Percentiles rank a stretch among this genome's conserved stretches.
These are phyloP conservation scores for Stephanodiscus triporus DNA, from an alignment of 108 stramenopile species.

Conservation along the genomic window DNA sequence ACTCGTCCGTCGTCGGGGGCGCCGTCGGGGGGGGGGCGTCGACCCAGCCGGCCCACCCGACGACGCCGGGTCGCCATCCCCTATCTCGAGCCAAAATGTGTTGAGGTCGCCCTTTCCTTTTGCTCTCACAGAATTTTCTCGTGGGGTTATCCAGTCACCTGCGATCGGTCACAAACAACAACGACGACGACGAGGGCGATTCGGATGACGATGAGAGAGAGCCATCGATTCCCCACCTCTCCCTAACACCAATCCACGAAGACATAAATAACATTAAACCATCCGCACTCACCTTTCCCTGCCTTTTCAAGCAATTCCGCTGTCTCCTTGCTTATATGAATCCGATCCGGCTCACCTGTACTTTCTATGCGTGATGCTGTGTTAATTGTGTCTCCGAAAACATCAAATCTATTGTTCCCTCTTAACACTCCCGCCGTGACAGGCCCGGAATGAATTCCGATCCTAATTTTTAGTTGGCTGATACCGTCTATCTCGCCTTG, in stretches of 20 bases:
- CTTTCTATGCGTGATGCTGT: constrained; percentile 65
- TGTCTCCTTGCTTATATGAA: constrained; percentile 61
- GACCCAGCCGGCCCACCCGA: no score
- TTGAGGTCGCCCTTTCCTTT: constrained; percentile 70
- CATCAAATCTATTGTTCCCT: constrained; percentile 64
- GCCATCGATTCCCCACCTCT: no score
- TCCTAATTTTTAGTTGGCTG: constrained; percentile 46
- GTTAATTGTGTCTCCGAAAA: constrained; percentile 81
- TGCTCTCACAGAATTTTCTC: constrained; percentile 43
- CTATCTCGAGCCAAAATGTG: constrained; percentile 60
- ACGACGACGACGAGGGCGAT: no score
- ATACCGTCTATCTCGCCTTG: constrained; percentile 43
- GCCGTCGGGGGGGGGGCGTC: no score
- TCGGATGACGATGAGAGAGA: no score
- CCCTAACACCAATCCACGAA: no score
- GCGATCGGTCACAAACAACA: no score
- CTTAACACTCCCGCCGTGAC: constrained; percentile 67
- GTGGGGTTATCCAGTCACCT: constrained; percentile 46
- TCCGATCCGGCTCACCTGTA: constrained; percentile 46
- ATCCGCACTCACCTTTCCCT: constrained; percentile 32
- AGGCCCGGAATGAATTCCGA: constrained; percentile 66
- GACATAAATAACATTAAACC: no score
- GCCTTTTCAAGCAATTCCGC: constrained; percentile 48
- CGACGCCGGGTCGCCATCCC: no score
- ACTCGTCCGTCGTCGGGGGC: no score